A percentile compares a stretch with the other conserved stretches of the same genome.
These are phyloP conservation scores for Ogataea degrootiae DNA, from an alignment of 805 yeast genomes.

Conservation along the genomic window DNA sequence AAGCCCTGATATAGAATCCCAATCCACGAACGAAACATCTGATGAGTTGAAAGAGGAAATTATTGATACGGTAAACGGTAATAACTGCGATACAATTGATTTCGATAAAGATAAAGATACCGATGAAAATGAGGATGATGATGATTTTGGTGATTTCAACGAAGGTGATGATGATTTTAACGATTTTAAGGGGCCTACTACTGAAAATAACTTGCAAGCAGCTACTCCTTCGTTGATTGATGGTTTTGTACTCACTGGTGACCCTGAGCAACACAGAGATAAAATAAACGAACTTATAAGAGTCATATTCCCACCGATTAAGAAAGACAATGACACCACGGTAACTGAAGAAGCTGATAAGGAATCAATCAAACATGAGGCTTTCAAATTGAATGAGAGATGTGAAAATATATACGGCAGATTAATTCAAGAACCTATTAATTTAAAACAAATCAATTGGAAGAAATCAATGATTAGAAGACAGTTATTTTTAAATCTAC, in stretches of 20 bases:
- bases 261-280: constrained; percentile 1
- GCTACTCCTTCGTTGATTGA: background rate
- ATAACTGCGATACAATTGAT: background rate
- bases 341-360: background rate
- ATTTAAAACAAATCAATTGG: constrained; percentile 64
- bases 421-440: constrained; percentile 33
- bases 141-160: constrained; percentile 21
- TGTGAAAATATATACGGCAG: constrained; percentile 20
- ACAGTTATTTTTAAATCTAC: constrained; percentile 57
- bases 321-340: background rate
- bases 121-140: constrained; percentile 2
- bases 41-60: no score
- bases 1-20: no score
- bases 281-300: constrained; percentile 8
- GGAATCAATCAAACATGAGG: background rate
- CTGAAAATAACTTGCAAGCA: background rate
- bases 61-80: no score
- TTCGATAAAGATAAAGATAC: constrained; percentile 1
- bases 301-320: constrained; percentile 6
- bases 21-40: no score
- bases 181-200: constrained; percentile 5
- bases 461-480: constrained; percentile 59
- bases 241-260: constrained; percentile 3
- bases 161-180: constrained; percentile 16
- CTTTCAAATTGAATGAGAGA: constrained; percentile 20